Percentiles rank a stretch among this genome's conserved stretches.
Conservation (phyloP, 441 rosid genomes). For the Adansonia grandidieri region DNA sequence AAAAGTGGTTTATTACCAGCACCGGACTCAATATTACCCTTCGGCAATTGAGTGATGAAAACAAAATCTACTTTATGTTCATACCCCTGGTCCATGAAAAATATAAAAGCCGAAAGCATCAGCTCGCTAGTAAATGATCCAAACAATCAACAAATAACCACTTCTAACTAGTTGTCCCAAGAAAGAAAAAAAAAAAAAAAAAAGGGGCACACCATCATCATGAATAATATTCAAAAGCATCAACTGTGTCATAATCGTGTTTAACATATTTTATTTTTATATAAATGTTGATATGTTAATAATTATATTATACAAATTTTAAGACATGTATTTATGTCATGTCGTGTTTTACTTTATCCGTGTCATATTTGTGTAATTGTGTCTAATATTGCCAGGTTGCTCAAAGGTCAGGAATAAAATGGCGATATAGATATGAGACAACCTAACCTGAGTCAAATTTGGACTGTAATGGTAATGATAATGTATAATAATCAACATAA, state of each 20-base stretch:
- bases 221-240: too few relatives aligned
- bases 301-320: too few relatives aligned
- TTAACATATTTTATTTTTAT: too few relatives aligned
- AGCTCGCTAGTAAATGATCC: constrained; percentile 11
- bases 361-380: too few relatives aligned
- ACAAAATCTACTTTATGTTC: constrained; percentile 69
- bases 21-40: constrained; percentile 43
- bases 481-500: background rate
- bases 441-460: background rate
- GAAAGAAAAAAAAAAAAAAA: background rate
- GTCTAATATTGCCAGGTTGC: too few relatives aligned
- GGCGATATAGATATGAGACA: constrained; percentile 8
- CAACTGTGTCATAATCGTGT: too few relatives aligned
- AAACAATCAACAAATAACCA: constrained; percentile 10
- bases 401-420: background rate
- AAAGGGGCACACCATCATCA: too few relatives aligned
- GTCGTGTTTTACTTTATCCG: too few relatives aligned
- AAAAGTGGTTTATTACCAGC: constrained; percentile 47
- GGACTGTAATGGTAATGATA: background rate
- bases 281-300: too few relatives aligned
- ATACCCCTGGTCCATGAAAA: constrained; percentile 56
- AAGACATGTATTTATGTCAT: too few relatives aligned
- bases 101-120: constrained; percentile 17
- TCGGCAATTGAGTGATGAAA: constrained; percentile 57
- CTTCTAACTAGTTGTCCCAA: background rate